Base-by-base conservation (phyloP, 1,139 yeast species). In the Candida frijolesensis region DNA sequence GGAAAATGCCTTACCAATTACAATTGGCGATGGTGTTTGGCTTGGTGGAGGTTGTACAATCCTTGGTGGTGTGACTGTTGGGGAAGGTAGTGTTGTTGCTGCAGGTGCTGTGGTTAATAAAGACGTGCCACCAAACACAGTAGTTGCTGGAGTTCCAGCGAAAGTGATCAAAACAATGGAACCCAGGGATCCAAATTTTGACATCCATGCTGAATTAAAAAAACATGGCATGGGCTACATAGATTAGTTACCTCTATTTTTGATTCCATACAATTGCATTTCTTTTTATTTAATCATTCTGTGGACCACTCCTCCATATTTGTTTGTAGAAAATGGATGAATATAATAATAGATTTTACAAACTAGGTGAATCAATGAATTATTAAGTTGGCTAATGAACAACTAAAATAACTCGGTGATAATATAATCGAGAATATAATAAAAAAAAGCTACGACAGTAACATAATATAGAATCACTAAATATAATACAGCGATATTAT, bases 1-100 rank as follows among this genome's bases (percentile, higher is more conserved):
- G 18, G 89, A 84, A 60, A 78, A 69, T 57, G 85, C 86, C 0
- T 61, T 63, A 39, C 85, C 87, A 3, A 77, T 86, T 30, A 70
- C 66, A 2, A 82, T 86, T 27, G 89, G 87, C 0, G 74, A 83
- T 60, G 78, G 80, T 52, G 87, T 83, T 15, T 86, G 92, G 92
- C 69, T 86, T 44, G 88, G 89, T 9, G 75, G 84, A 2, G 73
- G 76, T 45, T 79, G 71, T 19, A 70, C 71, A 1, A 74, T 86
- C 5, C 66, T 85, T 48, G 87, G 88, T 1, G 91, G 90, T 2
- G 87, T 85, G 12, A 82, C 79, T 1, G 76, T 86, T 47, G 91
- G 91, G 7, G 78, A 81, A 37, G 79, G 80, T 1, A 74, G 78
- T n/a, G 83, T 84, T 0, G 71, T 86, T 45, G 92, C 85, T 6